A percentile compares a stretch with the other conserved stretches of the same genome.
phyloP scores from a whole-genome alignment of 1,284 basidiomycete genomes.

The Naganishia liquefaciens region DNA sequence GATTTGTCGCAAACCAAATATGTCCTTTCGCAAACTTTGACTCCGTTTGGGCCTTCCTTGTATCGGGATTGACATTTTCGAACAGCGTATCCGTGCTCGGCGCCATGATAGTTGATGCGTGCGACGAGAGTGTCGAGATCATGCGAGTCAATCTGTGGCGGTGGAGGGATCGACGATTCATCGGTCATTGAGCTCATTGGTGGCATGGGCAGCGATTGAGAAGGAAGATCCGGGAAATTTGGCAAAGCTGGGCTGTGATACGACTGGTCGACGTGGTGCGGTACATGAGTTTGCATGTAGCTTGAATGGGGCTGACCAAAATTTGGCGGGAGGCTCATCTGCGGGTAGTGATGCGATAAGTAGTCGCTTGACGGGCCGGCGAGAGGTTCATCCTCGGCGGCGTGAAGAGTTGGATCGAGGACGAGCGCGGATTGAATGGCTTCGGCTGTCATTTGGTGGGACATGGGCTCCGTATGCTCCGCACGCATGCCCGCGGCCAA shows the following conservation, averaged over 20 bases:
- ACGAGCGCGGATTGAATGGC: constrained; percentile 17
- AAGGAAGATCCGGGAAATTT: not conserved
- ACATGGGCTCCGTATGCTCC: constrained; percentile 10
- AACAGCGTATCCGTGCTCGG: constrained; percentile 24
- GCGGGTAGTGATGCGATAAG: constrained; percentile 3
- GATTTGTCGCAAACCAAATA: constrained; percentile 27
- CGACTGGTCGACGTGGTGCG: not conserved
- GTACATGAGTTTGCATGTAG: constrained; percentile 1
- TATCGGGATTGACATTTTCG: constrained; percentile 28
- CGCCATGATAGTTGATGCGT: constrained; percentile 22
- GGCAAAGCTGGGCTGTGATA: constrained; percentile 12
- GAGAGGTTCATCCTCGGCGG: constrained; percentile 15
- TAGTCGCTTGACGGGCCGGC: constrained; percentile 6
- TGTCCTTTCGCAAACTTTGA: constrained; percentile 18
- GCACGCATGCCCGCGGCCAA: constrained; percentile 23
- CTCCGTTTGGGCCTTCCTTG: constrained; percentile 23
- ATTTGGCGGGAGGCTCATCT: constrained; percentile 1
- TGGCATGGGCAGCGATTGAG: not conserved
- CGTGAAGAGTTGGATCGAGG: constrained; percentile 21
- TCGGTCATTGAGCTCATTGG: constrained; percentile 5
- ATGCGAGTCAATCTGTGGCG: constrained; percentile 9
- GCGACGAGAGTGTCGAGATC: constrained; percentile 26
- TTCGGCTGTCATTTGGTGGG: constrained; percentile 16
- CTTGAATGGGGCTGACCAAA: constrained; percentile 10
- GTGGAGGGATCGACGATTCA: constrained; percentile 17